Conservation (phyloP, 176 grass and related monocot genomes). For the Dactylis glomerata region DNA sequence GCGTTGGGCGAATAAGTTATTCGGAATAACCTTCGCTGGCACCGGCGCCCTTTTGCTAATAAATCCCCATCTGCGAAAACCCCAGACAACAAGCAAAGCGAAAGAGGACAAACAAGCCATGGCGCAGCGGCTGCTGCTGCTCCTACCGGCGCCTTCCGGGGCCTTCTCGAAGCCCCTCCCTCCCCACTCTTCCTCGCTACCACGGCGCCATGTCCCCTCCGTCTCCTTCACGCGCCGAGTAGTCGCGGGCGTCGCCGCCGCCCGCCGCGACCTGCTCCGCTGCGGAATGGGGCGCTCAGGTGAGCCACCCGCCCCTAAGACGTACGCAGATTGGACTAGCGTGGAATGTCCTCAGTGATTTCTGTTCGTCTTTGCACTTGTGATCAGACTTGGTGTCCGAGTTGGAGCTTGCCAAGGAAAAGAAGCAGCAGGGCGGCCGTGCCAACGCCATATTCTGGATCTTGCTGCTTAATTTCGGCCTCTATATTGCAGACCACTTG, state of each 20-base stretch:
- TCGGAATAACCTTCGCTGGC: constrained; percentile 20
- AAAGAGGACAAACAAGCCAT: constrained; percentile 10
- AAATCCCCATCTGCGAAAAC: constrained; percentile 23
- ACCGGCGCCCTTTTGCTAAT: constrained; percentile 1
- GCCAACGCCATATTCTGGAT: constrained; percentile 93
- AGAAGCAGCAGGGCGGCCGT: constrained; percentile 39
- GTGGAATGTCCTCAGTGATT: not conserved
- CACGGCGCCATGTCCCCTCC: not conserved
- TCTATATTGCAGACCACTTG: constrained; percentile 89
- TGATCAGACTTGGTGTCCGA: constrained; percentile 66
- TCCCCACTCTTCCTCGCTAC: not conserved
- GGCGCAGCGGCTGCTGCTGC: constrained; percentile 44
- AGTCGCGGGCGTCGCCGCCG: constrained; percentile 3
- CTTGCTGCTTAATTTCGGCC: constrained; percentile 83
- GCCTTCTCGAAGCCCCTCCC: constrained; percentile 39
- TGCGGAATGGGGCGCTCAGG: constrained; percentile 43
- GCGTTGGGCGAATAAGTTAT: not conserved
- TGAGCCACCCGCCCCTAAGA: not conserved
- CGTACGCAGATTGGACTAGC: not conserved
- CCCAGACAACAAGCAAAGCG: not conserved
- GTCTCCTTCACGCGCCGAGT: not conserved
- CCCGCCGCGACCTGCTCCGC: constrained; percentile 37
- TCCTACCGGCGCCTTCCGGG: constrained; percentile 32
- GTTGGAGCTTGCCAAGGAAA: constrained; percentile 82
- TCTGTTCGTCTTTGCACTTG: not conserved